Base-by-base conservation (phyloP, 192 early-diverging fungal genomes). In the Backusella parvicylindrica region DNA sequence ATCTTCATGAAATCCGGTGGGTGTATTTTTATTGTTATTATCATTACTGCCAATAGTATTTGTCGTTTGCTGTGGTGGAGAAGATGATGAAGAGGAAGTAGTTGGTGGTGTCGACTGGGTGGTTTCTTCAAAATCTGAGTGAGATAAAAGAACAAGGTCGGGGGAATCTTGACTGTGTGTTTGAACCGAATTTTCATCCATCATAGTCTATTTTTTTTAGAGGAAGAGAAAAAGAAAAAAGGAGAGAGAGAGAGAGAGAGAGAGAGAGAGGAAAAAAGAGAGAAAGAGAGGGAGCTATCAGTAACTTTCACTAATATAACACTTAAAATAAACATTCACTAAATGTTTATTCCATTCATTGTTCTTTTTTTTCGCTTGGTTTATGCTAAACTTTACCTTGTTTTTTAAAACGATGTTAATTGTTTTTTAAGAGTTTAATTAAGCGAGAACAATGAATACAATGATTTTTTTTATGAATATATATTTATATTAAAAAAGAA, bases 161-260 rank as follows among this genome's bases (percentile, higher is more conserved):
- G 66, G 66, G 7, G 33, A 68, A 37, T 68, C 66, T 38, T 68
- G 66, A 26, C 12, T 37, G 8, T 68, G 66, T 38, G 66, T 68
- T 68, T 68, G 66, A 12, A 68, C 66, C n/a, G 36, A 68, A 68
- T 68, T 36, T 16, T 68, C 66, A 36, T 68, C 23, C n/a, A 68
- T 21, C 66, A 68, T 68, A 12, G 31, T 12, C 18, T 68, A 9
- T 64, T 16, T 30, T 32, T 33, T 67, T 1, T 31, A 23, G 2
- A 66, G n/a, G 0, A 23, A 36, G 35, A 37, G 21, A 66, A 23
- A 66, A 11, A 36, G n/a, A 35, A 33, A 21, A 66, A 64, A 15
- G 32, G 16, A 4, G 2, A 64, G 13, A 64, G 2, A 64, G 12
- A 15, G 12, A 43, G 1, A 43, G 9, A 11, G 9, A 56, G 9